Base-by-base conservation (phyloP, 164 flowering plant genomes). In the Sextonia rubra region DNA sequence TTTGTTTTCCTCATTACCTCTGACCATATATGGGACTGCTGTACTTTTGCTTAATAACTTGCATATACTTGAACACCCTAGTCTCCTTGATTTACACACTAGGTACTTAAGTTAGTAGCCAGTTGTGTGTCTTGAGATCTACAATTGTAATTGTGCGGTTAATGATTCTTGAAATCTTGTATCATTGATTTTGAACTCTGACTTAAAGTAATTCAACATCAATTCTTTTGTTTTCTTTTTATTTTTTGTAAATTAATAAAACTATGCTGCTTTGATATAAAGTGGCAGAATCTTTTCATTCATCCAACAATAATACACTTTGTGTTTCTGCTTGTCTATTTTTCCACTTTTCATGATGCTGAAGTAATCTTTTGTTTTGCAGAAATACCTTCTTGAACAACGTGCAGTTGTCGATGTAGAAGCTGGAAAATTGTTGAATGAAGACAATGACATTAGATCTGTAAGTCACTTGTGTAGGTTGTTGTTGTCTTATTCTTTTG, bases 341-440 rank as follows among this genome's bases (percentile, higher is more conserved):
- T 67, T 25, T 3, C 11, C 63, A 66, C 61, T 12, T 71, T 12
- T 0, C 47, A n/a, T 29, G 61, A 32, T 55, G 48, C 26, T 60
- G 17, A 47, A 69, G 25, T 23, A 68, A 52, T 32, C 22, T 58
- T 65, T 18, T 64, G 3, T 74, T 66, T 75, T 82, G 73, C 62
- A 94, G 98, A 91, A 84, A 70, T 94, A 92, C 78, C 97, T 94
- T 78, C 91, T 94, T 70, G 98, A 94, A 80, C 88, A 92, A 75
- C 89, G 89, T 44, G 97, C 98, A 64, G 91, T 91, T 68, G 65
- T 84, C 72, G 89, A 92, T 83, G 81, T 66, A 81, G 98, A 94
- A 82, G 91, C 91, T 52, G 89, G 93, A 61, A 94, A 86, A 77
- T 82, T 87, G 72, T 87, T 94, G 69, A 94, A 94, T 87, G 98